These are phyloP conservation scores for Ogataea methanolica DNA, from an alignment of 805 yeast species.

Conservation along the genomic window DNA sequence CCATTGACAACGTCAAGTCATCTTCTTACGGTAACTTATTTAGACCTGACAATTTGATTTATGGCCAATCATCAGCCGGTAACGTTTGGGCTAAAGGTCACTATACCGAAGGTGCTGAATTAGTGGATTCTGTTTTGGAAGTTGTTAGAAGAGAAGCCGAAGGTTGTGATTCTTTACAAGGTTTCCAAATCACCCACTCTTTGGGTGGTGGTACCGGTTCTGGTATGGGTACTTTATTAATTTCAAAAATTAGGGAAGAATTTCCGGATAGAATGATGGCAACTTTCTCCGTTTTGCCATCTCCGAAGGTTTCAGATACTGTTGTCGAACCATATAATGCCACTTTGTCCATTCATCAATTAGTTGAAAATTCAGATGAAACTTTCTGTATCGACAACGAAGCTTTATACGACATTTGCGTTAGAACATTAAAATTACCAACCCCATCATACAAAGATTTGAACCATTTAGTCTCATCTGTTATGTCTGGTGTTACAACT, in stretches of 20 bases:
- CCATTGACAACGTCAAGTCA: slow-evolving; percentile 78
- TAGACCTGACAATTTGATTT: slow-evolving; percentile 88
- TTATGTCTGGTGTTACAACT: slow-evolving; percentile 94
- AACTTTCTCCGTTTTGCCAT: slow-evolving; percentile 88
- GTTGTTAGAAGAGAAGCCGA: slow-evolving; percentile 92
- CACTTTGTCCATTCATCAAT: slow-evolving; percentile 83
- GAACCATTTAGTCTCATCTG: slow-evolving; percentile 79
- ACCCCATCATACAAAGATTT: slow-evolving; percentile 78
- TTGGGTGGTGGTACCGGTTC: slow-evolving; percentile 95
- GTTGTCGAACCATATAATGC: slow-evolving; percentile 96
- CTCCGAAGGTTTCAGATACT: slow-evolving; percentile 87
- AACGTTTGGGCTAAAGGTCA: slow-evolving; percentile 98
- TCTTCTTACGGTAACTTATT: slow-evolving; percentile 81
- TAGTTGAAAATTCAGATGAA: slow-evolving; percentile 87
- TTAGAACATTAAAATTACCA: slow-evolving; percentile 72
- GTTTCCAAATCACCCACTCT: slow-evolving; percentile 85
- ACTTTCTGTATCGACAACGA: slow-evolving; percentile 95
- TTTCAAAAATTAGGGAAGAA: slow-evolving; percentile 85
- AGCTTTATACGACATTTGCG: slow-evolving; percentile 87
- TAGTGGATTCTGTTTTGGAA: slow-evolving; percentile 85
- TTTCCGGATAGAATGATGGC: slow-evolving; percentile 96
- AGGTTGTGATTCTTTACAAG: slow-evolving; percentile 88
- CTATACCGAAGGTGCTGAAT: slow-evolving; percentile 95
- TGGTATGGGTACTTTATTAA: slow-evolving; percentile 89
- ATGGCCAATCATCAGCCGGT: slow-evolving; percentile 91